These are phyloP conservation scores for Neospora caninum DNA, from an alignment of 169 alveolate genomes.

Conservation along the genomic window DNA sequence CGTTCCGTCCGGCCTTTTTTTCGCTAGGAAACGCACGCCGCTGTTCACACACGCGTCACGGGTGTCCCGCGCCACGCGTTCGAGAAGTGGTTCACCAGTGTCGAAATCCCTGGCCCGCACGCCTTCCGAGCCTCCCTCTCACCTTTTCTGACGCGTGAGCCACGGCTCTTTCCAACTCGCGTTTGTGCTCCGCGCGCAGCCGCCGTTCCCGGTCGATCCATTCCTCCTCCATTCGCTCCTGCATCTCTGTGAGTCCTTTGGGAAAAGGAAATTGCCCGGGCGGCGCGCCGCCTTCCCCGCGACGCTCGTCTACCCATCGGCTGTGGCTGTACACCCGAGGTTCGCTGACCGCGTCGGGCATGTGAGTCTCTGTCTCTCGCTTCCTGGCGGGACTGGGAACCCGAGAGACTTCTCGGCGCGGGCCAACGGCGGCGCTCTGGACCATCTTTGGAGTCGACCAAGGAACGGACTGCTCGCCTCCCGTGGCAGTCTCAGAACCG, in stretches of 20 bases:
- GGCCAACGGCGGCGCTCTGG: too few species aligned
- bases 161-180: conserved; percentile 18
- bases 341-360: not conserved
- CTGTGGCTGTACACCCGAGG: conserved; percentile 4
- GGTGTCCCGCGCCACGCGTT: too few species aligned
- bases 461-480: too few species aligned
- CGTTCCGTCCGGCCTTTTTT: too few species aligned
- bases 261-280: conserved; percentile 37
- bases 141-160: conserved; percentile 42
- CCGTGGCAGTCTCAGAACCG: not conserved
- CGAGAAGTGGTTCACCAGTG: too few species aligned
- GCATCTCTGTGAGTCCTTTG: conserved; percentile 33
- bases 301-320: not conserved
- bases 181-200: not conserved
- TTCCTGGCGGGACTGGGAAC: not conserved
- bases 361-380: not conserved
- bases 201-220: conserved; percentile 45
- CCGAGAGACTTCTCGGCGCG: too few species aligned
- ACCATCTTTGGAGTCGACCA: too few species aligned
- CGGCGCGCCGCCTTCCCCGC: not conserved
- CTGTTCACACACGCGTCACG: too few species aligned
- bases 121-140: not conserved
- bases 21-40: too few species aligned
- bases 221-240: conserved; percentile 45
- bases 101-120: too few species aligned